Base-by-base conservation (phyloP, 202 grass and related monocot species). In the Zoysia matrella region DNA sequence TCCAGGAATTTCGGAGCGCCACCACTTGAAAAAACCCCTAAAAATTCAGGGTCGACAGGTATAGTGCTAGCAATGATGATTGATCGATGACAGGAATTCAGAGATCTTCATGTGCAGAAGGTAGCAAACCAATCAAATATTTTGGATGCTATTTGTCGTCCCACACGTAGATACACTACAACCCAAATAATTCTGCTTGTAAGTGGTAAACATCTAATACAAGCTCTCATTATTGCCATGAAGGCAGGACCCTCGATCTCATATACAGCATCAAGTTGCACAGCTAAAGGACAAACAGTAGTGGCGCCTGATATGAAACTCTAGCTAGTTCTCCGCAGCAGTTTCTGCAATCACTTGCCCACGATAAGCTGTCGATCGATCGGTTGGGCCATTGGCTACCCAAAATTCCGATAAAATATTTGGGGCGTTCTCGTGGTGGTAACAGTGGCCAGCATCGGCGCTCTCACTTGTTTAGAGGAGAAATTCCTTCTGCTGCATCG, bases 351-450 rank as follows among this genome's bases (percentile, higher is more conserved):
- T 52, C 60, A 39, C 4, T 85, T 77, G 8, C 67, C 65, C 46
- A 66, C 11, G 16, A 85, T 53, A 72, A 61, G 45, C 67, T 78
- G 60, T 71, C 67, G 51, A 57, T 64, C 67, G 52, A 50, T 36
- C 30, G 30, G 1, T 36, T 36, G 30, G 30, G 12, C 61, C 74
- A 67, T 88, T 76, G 5, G 40, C 36, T 72, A 58, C 30, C 12
- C 4, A 9, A 4, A 82, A 66, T 58, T 66, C 41, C 30, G 47
- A 66, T 7, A 70, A 47, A 76, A 58, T 56, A 72, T 67, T 40
- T 89, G 39, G 11, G 60, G 39, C 36, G 53, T 77, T 85, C 72
- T 72, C 7, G 51, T 77, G 72, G 87, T 81, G 60, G 42, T 51
- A 67, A 60, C 12, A 39, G 75, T 81, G n/a, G 6, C 51, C 82